Percentiles rank a stretch among this genome's conserved stretches.
Evolutionary conservation across 495 filamentous ascomycete species (phyloP).

Genomic region (Thozetella sp.): DNA sequence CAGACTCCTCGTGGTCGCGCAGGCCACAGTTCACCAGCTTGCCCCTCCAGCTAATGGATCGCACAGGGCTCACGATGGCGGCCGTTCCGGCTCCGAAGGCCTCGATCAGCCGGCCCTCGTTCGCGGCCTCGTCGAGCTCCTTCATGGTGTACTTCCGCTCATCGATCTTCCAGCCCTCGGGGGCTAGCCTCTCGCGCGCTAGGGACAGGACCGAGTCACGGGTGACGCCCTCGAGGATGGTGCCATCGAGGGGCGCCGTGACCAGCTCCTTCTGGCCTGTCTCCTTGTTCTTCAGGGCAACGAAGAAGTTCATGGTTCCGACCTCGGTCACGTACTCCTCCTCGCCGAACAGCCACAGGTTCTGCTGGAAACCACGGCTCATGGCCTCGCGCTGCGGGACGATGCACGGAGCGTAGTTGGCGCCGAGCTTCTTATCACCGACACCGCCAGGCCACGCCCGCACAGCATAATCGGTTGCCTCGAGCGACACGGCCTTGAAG

Average conservation of each 20-base stretch:
- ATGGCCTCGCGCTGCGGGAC: constrained; percentile 90
- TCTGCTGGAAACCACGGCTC: constrained; percentile 91
- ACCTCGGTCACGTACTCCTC: constrained; percentile 96
- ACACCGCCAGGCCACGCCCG: constrained; percentile 98
- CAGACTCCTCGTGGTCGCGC: constrained; percentile 76
- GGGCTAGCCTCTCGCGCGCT: constrained; percentile 76
- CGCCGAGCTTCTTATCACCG: constrained; percentile 95
- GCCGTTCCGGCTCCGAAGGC: constrained; percentile 94
- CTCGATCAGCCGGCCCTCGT: constrained; percentile 86
- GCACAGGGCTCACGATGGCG: constrained; percentile 79
- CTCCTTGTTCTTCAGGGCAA: constrained; percentile 75
- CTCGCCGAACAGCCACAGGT: constrained; percentile 94
- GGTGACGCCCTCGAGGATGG: constrained; percentile 94
- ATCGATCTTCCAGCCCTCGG: constrained; percentile 84
- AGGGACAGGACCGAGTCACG: constrained; percentile 84
- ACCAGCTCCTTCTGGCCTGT: constrained; percentile 87
- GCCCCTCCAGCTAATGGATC: constrained; percentile 84
- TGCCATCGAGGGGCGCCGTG: constrained; percentile 93
- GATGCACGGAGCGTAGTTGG: constrained; percentile 97
- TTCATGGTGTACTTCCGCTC: constrained; percentile 91
- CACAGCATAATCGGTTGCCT: constrained; percentile 92
- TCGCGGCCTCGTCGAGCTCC: constrained; percentile 75
- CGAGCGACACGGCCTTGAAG: constrained; percentile 93
- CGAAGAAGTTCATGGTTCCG: constrained; percentile 98
- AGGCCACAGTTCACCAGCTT: constrained; percentile 78